Conservation (phyloP, 2,329 filamentous ascomycete genomes). For the Ceratocystis ficicola region DNA sequence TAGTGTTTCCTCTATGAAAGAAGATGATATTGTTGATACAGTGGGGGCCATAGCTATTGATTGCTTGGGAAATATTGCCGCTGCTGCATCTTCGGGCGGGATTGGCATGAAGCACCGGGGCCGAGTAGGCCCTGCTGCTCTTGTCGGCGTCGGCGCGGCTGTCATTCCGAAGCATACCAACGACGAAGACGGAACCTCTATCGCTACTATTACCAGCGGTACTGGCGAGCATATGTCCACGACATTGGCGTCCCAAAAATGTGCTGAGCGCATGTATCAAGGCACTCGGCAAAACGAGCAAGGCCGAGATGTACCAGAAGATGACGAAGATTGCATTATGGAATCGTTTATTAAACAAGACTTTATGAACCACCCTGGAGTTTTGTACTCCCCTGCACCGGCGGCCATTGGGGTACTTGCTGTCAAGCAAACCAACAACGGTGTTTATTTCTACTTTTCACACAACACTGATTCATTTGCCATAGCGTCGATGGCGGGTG, state of each 20-base stretch:
- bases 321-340: slow-evolving; percentile 66
- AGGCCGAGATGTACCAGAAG: slow-evolving; percentile 52
- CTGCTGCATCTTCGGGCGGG: slow-evolving; percentile 88
- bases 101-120: slow-evolving; percentile 98
- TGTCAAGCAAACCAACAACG: slow-evolving; percentile 68
- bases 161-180: slow-evolving; percentile 65
- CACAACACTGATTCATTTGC: slow-evolving; percentile 91
- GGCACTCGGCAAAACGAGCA: slow-evolving; percentile 47
- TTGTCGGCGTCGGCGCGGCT: slow-evolving; percentile 82
- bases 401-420: slow-evolving; percentile 84
- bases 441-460: slow-evolving; percentile 78
- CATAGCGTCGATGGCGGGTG: slow-evolving; percentile 74
- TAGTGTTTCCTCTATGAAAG: slow-evolving; percentile 7
- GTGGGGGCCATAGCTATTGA: slow-evolving; percentile 94
- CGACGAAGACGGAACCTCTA: slow-evolving; percentile 56
- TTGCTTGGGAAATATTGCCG: slow-evolving; percentile 72
- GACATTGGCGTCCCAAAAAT: slow-evolving; percentile 77
- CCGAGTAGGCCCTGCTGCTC: slow-evolving; percentile 78
- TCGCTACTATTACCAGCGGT: slow-evolving; percentile 81
- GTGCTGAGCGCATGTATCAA: slow-evolving; percentile 73
- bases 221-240: slow-evolving; percentile 98
- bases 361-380: slow-evolving; percentile 85
- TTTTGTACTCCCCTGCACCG: slow-evolving; percentile 64
- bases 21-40: slow-evolving; percentile 68
- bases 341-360: slow-evolving; percentile 70